Evolutionary conservation across 2,329 filamentous ascomycete species (phyloP), one percentile per base, ranked within the genome.

Genomic region (Ophiostoma ips): DNA sequence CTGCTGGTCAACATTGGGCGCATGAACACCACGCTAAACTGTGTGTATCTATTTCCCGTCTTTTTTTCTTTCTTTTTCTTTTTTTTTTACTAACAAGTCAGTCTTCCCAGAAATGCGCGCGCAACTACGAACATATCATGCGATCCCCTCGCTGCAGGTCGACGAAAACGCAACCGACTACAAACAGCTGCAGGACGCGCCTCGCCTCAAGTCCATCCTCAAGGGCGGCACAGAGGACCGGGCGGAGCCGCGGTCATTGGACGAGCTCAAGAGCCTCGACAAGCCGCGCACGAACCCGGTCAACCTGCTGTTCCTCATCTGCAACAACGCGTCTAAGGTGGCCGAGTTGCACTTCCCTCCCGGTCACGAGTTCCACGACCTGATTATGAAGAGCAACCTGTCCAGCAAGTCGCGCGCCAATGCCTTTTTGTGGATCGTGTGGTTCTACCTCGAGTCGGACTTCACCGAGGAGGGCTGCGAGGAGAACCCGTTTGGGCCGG

Each of bases 101-200:
- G 92, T 98, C 72, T 98, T 98, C 64, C 92, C 92, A 19, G 92
- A 98, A 66, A 98, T 98, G 92, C 85, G 92, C 67, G 92, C 92
- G 30, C 92, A 98, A 63, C 74, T 98, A 31, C 83, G 92, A 63
- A 98, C 92, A 34, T 98, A 98, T 68, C 92, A 98, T 64, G 90
- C 92, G 12, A 98, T 98, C 57, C 92, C 92, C 13, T 95, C 88
- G 1, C 73, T 98, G 7, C 92, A 98, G 68, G 90, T 90, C 43
- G 85, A 89, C 57, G 88, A 95, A 66, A 92, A 96, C 60, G 83
- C 88, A 11, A 90, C 92, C 58, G 88, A 90, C 49, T 96, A 98
- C 73, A 98, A 98, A 63, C 92, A 96, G 61, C 74, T 98, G 7
- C 92, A 98, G 66, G 92, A 98, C 68, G 92, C 92, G 2, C 92